A percentile compares a stretch with the other conserved stretches of the same genome.
Evolutionary conservation across 495 filamentous ascomycete species (phyloP).

Genomic region (Hypoxylon fuscum): DNA sequence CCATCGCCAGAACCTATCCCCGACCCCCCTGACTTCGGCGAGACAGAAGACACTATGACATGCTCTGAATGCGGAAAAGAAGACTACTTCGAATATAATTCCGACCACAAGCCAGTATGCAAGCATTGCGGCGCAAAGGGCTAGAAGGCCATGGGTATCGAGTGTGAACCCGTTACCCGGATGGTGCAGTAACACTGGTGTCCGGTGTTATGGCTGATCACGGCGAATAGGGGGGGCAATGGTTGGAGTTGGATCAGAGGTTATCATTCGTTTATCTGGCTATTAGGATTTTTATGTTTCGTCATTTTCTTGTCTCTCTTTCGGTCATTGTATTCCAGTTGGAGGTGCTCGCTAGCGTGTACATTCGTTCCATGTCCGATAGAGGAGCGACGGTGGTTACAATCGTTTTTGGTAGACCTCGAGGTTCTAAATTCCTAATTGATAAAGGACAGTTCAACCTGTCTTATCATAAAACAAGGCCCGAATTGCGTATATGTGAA

Average conservation of each 20-base stretch:
- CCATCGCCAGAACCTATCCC: neutral
- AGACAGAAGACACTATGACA: neutral
- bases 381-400: neutral
- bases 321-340: neutral
- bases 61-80: neutral
- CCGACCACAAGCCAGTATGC: neutral
- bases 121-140: neutral
- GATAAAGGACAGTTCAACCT: slow-evolving; percentile 6
- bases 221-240: neutral
- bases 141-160: too few species aligned
- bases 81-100: slow-evolving; percentile 5
- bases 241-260: neutral
- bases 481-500: neutral
- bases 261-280: slow-evolving; percentile 8
- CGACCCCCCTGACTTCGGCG: neutral
- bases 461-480: neutral
- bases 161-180: too few species aligned
- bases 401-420: slow-evolving; percentile 30
- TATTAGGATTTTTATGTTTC: slow-evolving; percentile 3
- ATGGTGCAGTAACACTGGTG: too few species aligned
- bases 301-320: slow-evolving; percentile 1
- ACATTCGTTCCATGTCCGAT: neutral
- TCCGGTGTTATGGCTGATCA: neutral
- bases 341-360: neutral
- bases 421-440: slow-evolving; percentile 14